Percentiles rank a stretch among this genome's conserved stretches.
Conservation (phyloP, 2,329 filamentous ascomycete genomes). For the Penicillium palitans region DNA sequence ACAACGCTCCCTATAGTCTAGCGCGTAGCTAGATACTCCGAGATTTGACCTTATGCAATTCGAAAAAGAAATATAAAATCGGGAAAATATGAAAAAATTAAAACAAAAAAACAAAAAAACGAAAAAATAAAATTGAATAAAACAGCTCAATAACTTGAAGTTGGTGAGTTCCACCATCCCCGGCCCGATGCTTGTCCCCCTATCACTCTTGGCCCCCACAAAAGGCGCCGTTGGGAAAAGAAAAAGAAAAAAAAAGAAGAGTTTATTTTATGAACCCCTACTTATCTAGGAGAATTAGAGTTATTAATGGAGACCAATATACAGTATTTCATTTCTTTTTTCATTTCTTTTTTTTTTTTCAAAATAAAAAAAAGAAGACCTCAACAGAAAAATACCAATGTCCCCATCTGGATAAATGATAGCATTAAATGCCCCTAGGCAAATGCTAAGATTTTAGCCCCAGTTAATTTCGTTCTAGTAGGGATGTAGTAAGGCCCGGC, state of each 20-base stretch:
- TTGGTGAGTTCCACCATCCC: neutral
- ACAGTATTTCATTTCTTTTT: neutral
- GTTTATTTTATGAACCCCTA: neutral
- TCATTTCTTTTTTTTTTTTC: neutral
- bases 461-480: neutral
- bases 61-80: neutral
- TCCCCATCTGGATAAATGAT: neutral
- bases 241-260: neutral
- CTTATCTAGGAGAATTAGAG: conserved; percentile 1
- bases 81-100: neutral
- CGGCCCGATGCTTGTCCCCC: conserved; percentile 11
- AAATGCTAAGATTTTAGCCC: neutral
- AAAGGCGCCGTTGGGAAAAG: conserved; percentile 19
- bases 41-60: neutral
- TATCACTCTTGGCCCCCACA: conserved; percentile 22
- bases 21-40: neutral
- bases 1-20: conserved; percentile 14
- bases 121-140: too few species aligned
- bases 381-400: neutral
- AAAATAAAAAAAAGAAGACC: neutral
- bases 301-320: neutral
- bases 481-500: neutral
- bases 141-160: neutral
- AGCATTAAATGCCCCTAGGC: neutral
- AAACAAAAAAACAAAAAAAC: too few species aligned